A percentile compares a stretch with the other conserved stretches of the same genome.
Conservation (phyloP, 1,284 basidiomycete species). For the Rhizoctonia solani region DNA sequence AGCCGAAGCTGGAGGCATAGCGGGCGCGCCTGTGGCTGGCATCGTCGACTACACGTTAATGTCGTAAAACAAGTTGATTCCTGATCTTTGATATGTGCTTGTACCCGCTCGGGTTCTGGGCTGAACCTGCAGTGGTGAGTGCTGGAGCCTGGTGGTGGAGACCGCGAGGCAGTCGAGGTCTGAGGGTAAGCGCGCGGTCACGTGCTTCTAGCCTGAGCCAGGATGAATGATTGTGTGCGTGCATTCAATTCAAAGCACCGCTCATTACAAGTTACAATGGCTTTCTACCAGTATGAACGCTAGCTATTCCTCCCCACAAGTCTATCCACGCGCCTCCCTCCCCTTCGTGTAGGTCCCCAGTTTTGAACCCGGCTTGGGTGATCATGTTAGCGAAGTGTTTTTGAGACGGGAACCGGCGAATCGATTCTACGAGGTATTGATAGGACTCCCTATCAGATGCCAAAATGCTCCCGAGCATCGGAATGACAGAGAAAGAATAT, state of each 20-base stretch:
- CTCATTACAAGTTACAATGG: conserved; percentile 52
- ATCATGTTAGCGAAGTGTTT: conserved; percentile 91
- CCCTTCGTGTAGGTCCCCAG: conserved; percentile 67
- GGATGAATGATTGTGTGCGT: too few species aligned
- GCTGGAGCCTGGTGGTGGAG: too few species aligned
- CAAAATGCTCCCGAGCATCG: conserved; percentile 92
- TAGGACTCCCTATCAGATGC: conserved; percentile 95
- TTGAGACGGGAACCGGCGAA: conserved; percentile 92
- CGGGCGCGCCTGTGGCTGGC: conserved; percentile 37
- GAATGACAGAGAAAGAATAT: conserved; percentile 97
- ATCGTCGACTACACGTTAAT: conserved; percentile 6
- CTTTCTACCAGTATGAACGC: conserved; percentile 85
- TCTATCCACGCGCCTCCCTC: conserved; percentile 89
- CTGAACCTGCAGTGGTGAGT: conserved; percentile 27
- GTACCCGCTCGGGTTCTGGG: conserved; percentile 3
- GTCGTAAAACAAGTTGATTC: not conserved
- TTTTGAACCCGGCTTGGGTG: conserved; percentile 80
- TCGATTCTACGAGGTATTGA: conserved; percentile 97
- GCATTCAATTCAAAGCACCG: too few species aligned
- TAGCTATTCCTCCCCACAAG: conserved; percentile 84
- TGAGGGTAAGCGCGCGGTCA: conserved; percentile 21
- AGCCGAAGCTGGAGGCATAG: conserved; percentile 66
- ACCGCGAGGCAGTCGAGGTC: conserved; percentile 2
- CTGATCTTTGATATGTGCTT: not conserved
- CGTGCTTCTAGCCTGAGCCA: too few species aligned